Evolutionary conservation across 179 eudicot species (phyloP), one percentile per base, ranked within the genome.

Genomic region (Silene noctiflora): DNA sequence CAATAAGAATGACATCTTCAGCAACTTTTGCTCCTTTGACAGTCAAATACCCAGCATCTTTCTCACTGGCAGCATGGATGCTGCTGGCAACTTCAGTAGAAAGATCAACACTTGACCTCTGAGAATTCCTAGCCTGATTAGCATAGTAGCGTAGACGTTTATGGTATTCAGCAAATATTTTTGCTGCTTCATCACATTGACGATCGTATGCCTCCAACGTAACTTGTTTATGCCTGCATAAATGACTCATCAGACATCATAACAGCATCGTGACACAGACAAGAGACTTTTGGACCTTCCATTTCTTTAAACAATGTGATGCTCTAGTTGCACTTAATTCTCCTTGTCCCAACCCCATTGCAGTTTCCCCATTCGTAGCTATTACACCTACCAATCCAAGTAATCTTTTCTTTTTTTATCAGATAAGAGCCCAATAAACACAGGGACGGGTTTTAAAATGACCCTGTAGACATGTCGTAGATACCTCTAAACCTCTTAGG

Each of bases 111-210:
- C 83, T 88, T 1, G 88, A 84, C 80, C 86, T 85, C 81, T 86
- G 93, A 68, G 90, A 82, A 79, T 89, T 91, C 76, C 89, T 91
- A 69, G 95, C 97, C 82, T 89, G 92, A 83, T 84, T 87, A 75
- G 90, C 91, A 82, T 86, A 91, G 73, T 81, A 71, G 24, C 89
- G 81, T 58, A 95, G 88, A 61, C 97, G 95, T 84, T 93, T 93
- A 78, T 95, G 99, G 73, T 95, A 95, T 84, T 93, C 98, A 7
- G 93, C 81, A 88, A 91, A 95, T 76, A 95, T 93, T 84, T 89
- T 91, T 72, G 92, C 91, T 20, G 98, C 96, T 85, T 93, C 99
- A 78, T 95, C 98, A 84, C 93, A 87, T 79, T 95, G 99, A 67
- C 90, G 93, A 84, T 91, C 94, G 77, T 95, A 93, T 72, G 94